Evolutionary conservation across 2,329 filamentous ascomycete species (phyloP), one percentile per base, ranked within the genome.

Genomic region (Anisogramma anomala): DNA sequence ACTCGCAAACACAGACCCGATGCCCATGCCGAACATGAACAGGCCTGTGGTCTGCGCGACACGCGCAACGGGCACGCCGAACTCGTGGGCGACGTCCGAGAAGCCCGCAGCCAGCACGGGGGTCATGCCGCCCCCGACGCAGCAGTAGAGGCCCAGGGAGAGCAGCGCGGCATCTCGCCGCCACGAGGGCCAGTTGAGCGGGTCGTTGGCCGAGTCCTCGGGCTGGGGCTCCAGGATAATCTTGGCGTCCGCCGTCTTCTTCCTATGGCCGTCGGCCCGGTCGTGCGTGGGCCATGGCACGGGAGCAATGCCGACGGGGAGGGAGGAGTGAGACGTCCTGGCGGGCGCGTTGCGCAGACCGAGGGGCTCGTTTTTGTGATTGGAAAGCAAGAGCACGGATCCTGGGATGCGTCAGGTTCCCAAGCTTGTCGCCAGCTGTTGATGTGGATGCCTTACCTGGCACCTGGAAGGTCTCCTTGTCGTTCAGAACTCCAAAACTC

Each of bases 191-290:
- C 89, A 96, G 58, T 96, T 96, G 42, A 96, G 65, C 1, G 89
- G 89, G 53, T 96, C 89, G 50, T 96, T 95, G 38, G 72, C 67
- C 0, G 84, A 87, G 38, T 95, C 87, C 45, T 95, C 87, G 0
- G 89, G 89, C 57, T 96, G 89, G 0, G 89, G 89, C 0, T 93
- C 82, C 11, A 96, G 66, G 41, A 96, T 86, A 52, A 95, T 86
- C 47, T 76, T 73, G 13, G 87, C 87, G 57, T 94, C 82, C 26
- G 71, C 63, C 2, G 87, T 94, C 49, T 70, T 81, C 66, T 95
- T 76, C 34, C 65, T 76, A 33, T 65, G 66, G 13, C 58, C 59
- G 36, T 58, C 49, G 14, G 49, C 49, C 5, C 27, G 44, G 3
- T 47, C 41, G 9, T 60, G 56, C 4, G 51, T 49, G 9, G 32